These are phyloP conservation scores for Tilletia indica DNA, from an alignment of 1,284 basidiomycete species.

Conservation along the genomic window DNA sequence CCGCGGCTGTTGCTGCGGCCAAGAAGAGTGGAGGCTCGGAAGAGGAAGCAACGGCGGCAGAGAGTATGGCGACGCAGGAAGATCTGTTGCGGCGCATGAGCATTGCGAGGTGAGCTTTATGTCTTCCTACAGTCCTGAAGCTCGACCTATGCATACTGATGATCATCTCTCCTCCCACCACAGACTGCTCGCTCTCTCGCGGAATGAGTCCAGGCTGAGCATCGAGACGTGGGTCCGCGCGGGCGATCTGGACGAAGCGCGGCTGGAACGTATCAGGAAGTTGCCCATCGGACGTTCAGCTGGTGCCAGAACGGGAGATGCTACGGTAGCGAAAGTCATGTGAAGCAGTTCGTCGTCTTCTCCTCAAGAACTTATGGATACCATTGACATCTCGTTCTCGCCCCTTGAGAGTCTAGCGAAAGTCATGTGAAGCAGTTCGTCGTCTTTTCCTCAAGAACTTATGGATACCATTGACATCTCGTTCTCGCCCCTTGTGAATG, in stretches of 20 bases:
- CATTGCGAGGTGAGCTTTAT: conserved; percentile 25
- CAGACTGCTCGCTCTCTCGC: conserved; percentile 36
- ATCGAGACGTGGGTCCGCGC: conserved; percentile 35
- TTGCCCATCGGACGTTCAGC: conserved; percentile 3
- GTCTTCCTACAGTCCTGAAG: too few relatives aligned
- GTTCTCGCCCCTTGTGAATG: too few relatives aligned
- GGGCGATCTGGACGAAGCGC: conserved; percentile 30
- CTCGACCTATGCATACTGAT: too few relatives aligned
- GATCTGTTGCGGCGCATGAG: conserved; percentile 42
- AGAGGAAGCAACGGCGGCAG: conserved; percentile 8
- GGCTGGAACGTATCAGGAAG: background rate
- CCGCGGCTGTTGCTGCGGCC: conserved; percentile 20
- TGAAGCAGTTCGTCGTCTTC: background rate
- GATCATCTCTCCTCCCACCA: background rate
- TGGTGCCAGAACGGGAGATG: background rate
- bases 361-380: background rate
- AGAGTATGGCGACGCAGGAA: conserved; percentile 31
- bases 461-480: too few relatives aligned
- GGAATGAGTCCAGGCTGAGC: conserved; percentile 30
- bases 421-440: background rate
- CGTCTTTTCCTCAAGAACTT: background rate
- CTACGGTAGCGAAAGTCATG: background rate
- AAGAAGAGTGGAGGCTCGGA: conserved; percentile 21
- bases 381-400: too few relatives aligned
- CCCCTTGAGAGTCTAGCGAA: background rate